phyloP scores from a whole-genome alignment of 176 grass and related monocot species.

The Pontederia paniculata region DNA sequence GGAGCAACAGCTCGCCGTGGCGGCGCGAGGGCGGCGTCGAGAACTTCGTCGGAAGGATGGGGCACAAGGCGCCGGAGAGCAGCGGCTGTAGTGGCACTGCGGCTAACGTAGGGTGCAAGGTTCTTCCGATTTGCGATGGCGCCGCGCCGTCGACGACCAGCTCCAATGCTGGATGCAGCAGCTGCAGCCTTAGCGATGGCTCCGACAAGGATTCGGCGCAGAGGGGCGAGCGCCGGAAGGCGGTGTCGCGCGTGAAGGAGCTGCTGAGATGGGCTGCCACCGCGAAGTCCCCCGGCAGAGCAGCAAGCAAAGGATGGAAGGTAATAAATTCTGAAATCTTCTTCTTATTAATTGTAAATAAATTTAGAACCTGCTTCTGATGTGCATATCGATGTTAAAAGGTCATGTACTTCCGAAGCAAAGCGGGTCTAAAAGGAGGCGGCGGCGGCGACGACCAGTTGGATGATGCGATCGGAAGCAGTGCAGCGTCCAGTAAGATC shows the following conservation, averaged over 20 bases:
- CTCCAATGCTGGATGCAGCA: not conserved
- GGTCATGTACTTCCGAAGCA: constrained; percentile 23
- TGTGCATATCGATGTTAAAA: not conserved
- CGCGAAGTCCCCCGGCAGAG: constrained; percentile 11
- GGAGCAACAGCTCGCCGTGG: not conserved
- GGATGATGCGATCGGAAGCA: constrained; percentile 8
- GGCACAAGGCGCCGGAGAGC: constrained; percentile 13
- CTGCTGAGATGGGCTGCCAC: constrained; percentile 23
- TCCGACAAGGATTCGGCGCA: constrained; percentile 10
- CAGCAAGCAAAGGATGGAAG: constrained; percentile 27
- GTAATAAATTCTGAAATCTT: no score
- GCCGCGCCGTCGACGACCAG: not conserved
- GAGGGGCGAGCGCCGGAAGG: constrained; percentile 17
- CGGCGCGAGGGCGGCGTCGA: not conserved
- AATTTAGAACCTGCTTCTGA: no score
- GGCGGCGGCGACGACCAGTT: not conserved
- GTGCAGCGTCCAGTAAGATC: constrained; percentile 26
- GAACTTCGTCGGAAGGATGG: not conserved
- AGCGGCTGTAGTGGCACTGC: no score
- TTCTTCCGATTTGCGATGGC: constrained; percentile 33
- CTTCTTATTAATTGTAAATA: no score
- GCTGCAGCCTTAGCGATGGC: not conserved
- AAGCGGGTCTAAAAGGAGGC: not conserved
- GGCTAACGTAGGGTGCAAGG: constrained; percentile 27
- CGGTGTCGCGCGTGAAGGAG: constrained; percentile 28